Conservation (phyloP, 2,329 filamentous ascomycete genomes). For the Huntiella moniliformis region DNA sequence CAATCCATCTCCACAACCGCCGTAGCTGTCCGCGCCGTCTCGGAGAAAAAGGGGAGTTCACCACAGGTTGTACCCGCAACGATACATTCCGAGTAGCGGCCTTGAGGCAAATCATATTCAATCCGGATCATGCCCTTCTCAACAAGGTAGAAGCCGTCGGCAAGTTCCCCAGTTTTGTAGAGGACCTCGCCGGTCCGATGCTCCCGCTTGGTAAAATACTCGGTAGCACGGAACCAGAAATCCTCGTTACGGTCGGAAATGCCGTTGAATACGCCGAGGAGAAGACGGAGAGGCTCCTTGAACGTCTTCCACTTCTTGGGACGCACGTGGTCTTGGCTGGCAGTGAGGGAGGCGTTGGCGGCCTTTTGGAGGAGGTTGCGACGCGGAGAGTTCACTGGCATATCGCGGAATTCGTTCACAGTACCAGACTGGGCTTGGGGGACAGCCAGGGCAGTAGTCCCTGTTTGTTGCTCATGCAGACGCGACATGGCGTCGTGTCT, state of each 20-base stretch:
- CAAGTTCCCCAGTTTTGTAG: constrained; percentile 57
- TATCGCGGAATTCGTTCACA: constrained; percentile 2
- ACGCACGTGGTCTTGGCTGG: constrained; percentile 43
- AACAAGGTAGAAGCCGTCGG: constrained; percentile 75
- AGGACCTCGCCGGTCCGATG: constrained; percentile 52
- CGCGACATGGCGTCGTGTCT: constrained; percentile 39
- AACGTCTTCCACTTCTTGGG: constrained; percentile 67
- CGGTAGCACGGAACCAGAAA: constrained; percentile 72
- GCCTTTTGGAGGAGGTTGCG: constrained; percentile 59
- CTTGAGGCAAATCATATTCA: constrained; percentile 82
- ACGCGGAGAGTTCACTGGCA: constrained; percentile 60
- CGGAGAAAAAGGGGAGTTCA: constrained; percentile 88
- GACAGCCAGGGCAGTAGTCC: constrained; percentile 28
- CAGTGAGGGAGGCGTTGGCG: constrained; percentile 33
- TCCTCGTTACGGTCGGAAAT: constrained; percentile 75
- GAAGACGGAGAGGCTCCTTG: constrained; percentile 73
- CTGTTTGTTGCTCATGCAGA: constrained; percentile 22
- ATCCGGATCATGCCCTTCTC: constrained; percentile 77
- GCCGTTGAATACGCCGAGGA: constrained; percentile 89
- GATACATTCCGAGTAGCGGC: constrained; percentile 75
- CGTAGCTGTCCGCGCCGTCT: constrained; percentile 72
- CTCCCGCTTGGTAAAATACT: constrained; percentile 55
- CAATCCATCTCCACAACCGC: constrained; percentile 67
- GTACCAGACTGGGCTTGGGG: constrained; percentile 19
- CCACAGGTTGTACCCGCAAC: constrained; percentile 89